A percentile compares a stretch with the other conserved stretches of the same genome.
Evolutionary conservation across 306 rosid species (phyloP).

Genomic region (Benincasa hispida): DNA sequence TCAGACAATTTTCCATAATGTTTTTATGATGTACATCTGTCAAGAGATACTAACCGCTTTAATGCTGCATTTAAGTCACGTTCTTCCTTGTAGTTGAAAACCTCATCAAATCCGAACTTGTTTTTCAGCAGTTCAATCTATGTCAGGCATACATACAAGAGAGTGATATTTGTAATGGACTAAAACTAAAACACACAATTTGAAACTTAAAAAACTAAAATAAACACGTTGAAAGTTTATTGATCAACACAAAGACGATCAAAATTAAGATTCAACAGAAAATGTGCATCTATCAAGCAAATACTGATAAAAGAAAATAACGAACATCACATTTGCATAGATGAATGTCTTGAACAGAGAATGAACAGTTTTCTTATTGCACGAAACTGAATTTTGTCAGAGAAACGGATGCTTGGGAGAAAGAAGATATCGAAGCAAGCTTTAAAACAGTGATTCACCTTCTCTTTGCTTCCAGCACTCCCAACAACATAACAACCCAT

Average conservation of each 20-base stretch:
- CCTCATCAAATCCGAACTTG: slow-evolving; percentile 9
- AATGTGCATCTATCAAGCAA: background rate
- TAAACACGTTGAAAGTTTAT: background rate
- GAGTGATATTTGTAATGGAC: background rate
- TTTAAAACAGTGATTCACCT: slow-evolving; percentile 10
- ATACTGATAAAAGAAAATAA: background rate
- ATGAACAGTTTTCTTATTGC: background rate
- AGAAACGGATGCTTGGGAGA: background rate
- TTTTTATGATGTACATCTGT: background rate
- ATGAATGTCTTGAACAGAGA: background rate
- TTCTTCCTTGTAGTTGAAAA: slow-evolving; percentile 28
- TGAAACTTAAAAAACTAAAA: background rate
- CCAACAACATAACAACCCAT: slow-evolving; percentile 31
- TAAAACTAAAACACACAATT: too few species aligned
- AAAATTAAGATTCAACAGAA: background rate
- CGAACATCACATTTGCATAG: background rate
- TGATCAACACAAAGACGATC: background rate
- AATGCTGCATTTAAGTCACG: slow-evolving; percentile 17
- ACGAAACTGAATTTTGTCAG: background rate
- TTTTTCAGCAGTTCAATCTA: slow-evolving; percentile 18
- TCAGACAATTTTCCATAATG: background rate
- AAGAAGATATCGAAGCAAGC: background rate
- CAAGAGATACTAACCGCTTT: slow-evolving; percentile 13
- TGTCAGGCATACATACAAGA: background rate
- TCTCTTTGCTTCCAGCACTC: slow-evolving; percentile 28